Conservation (phyloP, 805 yeast genomes). For the Saccharomycodes ludwigii region DNA sequence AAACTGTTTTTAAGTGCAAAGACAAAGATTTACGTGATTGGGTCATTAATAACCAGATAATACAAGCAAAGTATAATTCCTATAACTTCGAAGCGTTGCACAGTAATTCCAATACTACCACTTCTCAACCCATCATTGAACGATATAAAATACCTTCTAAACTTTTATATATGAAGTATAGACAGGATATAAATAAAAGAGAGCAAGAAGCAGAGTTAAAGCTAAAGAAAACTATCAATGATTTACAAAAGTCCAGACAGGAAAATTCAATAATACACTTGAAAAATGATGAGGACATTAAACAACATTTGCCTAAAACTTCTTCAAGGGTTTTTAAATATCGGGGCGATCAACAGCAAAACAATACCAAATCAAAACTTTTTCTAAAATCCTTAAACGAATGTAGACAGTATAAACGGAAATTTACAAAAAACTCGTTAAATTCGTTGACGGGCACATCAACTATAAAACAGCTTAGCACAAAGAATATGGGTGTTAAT, state of each 20-base stretch:
- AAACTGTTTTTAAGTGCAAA: too few species aligned
- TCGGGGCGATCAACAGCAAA: too few species aligned
- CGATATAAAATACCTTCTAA: constrained; percentile 26
- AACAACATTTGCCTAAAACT: constrained; percentile 8
- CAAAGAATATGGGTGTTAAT: too few species aligned
- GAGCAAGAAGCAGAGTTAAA: constrained; percentile 26
- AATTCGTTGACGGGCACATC: too few species aligned
- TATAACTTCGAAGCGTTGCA: constrained; percentile 6
- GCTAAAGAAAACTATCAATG: constrained; percentile 21
- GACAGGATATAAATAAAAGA: constrained; percentile 21
- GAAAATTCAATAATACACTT: constrained; percentile 20
- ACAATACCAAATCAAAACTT: background rate
- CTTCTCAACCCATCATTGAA: constrained; percentile 12
- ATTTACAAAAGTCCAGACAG: constrained; percentile 20
- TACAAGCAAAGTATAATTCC: constrained; percentile 9
- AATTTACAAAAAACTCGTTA: too few species aligned
- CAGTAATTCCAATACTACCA: constrained; percentile 8
- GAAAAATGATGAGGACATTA: constrained; percentile 12
- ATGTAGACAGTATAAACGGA: too few species aligned
- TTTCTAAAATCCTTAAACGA: background rate
- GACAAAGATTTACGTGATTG: too few species aligned
- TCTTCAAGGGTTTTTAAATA: too few species aligned
- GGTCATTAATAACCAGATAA: too few species aligned
- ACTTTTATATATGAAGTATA: constrained; percentile 23
- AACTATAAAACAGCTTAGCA: too few species aligned